phyloP scores from a whole-genome alignment of 129 eudicot species.

The Oenanthe sinensis region DNA sequence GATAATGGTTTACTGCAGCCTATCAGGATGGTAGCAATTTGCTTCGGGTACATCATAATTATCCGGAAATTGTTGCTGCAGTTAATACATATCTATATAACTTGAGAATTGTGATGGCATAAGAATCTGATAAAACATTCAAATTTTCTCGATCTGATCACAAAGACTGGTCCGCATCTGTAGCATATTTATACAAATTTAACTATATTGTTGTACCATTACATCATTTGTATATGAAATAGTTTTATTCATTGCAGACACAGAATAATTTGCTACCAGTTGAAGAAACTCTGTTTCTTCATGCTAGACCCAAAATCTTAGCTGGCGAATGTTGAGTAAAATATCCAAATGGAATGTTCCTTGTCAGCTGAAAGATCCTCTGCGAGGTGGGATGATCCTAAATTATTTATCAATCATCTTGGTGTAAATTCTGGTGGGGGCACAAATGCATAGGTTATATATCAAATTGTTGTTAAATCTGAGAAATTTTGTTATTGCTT shows the following conservation, averaged over 20 bases:
- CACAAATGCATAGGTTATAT: not conserved
- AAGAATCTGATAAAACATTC: not conserved
- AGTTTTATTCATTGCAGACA: not conserved
- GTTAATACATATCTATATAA: not conserved
- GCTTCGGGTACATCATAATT: not conserved
- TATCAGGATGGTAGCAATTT: not conserved
- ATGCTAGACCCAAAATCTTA: not conserved
- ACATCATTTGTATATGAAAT: not conserved
- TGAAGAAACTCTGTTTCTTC: not conserved
- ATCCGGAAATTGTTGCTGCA: not conserved
- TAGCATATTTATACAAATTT: not conserved
- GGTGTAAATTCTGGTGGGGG: not conserved
- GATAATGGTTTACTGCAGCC: not conserved
- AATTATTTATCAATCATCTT: not conserved
- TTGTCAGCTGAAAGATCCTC: not conserved
- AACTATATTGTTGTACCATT: not conserved
- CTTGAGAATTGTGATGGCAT: not conserved
- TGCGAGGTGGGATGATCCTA: not conserved
- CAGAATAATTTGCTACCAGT: not conserved
- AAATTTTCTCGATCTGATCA: not conserved
- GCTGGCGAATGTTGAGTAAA: not conserved
- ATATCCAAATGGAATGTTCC: not conserved
- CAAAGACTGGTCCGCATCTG: not conserved
- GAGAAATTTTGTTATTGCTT: not conserved
- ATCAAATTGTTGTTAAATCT: not conserved